These are phyloP conservation scores for Pleomassaria siparia DNA, from an alignment of 2,329 filamentous ascomycete species.

Conservation along the genomic window DNA sequence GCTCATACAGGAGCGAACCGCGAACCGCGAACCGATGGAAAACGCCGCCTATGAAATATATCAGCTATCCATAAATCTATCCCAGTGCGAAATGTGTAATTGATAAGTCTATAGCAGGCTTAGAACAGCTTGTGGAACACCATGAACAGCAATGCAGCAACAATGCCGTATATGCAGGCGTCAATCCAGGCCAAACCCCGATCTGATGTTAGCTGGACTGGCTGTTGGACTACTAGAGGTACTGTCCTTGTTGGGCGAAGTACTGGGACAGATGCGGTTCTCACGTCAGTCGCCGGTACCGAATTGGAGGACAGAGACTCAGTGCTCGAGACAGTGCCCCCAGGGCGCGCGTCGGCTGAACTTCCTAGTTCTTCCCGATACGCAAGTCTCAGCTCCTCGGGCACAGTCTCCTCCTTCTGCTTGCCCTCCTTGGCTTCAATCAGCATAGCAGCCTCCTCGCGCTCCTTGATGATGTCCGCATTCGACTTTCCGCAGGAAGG, in stretches of 20 bases:
- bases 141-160: conserved; percentile 70
- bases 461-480: conserved; percentile 71
- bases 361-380: conserved; percentile 71
- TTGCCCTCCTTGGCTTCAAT: conserved; percentile 46
- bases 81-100: neutral
- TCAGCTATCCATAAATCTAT: neutral
- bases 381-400: conserved; percentile 63
- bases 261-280: neutral
- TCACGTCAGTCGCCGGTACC: neutral
- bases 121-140: conserved; percentile 55
- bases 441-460: conserved; percentile 59
- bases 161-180: conserved; percentile 72
- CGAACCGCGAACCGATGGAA: neutral
- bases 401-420: conserved; percentile 49
- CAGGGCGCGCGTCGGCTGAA: conserved; percentile 12
- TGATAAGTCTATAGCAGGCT: neutral
- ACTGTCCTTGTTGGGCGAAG: conserved; percentile 19
- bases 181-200: conserved; percentile 76
- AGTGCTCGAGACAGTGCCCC: too few species aligned
- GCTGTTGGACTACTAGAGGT: conserved; percentile 16
- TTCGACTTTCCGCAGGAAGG: conserved; percentile 70
- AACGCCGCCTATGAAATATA: neutral
- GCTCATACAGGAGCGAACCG: neutral
- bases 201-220: conserved; percentile 43
- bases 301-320: neutral